Base-by-base conservation (phyloP, 1,284 basidiomycete genomes). In the Agroathelia rolfsii region DNA sequence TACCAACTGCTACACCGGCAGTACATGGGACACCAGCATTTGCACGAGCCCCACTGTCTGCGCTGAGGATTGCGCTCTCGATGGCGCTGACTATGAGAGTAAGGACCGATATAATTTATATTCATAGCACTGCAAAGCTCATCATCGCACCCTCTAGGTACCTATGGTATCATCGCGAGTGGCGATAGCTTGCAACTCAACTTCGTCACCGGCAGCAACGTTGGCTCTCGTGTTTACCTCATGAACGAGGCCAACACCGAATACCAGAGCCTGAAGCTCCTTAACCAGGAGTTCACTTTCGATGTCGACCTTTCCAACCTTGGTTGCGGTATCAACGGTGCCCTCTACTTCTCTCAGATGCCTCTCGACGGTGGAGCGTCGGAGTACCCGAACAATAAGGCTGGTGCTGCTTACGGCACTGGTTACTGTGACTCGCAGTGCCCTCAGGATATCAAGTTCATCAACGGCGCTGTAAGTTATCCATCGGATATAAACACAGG, bases 361-460 rank as follows among this genome's bases (percentile, higher is more conserved):
- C 63, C 64, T 38, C 58, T 59, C 11, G 70, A 74, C 45, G 73
- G 73, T 53, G 72, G 72, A 31, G 37, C 63, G 42, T 41, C 63
- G 22, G 58, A 58, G 38, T 66, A 54, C 53, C 41, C 69, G 9
- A 58, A 43, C 46, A 62, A 65, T 54, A 67, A 62, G 51, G 66
- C 67, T 22, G 66, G 67, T 37, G 64, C 68, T 38, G 59, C 64
- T 50, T 70, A 65, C 51, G 66, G 67, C 33, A 68, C 67, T 25
- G 66, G 66, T n/a, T 69, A 69, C 54, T 69, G 66, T 44, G 66
- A 70, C 43, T 52, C 62, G 5, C 61, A 64, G 46, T 64, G 63
- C 47, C 61, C 62, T n/a, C 54, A 53, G 13, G 67, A 69, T 42
- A 53, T 69, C 49, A 71, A 71, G 51, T 69, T 67, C 53, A 69